Conservation (phyloP, 140 eudicot genomes). For the Ambrosia hybrid region DNA sequence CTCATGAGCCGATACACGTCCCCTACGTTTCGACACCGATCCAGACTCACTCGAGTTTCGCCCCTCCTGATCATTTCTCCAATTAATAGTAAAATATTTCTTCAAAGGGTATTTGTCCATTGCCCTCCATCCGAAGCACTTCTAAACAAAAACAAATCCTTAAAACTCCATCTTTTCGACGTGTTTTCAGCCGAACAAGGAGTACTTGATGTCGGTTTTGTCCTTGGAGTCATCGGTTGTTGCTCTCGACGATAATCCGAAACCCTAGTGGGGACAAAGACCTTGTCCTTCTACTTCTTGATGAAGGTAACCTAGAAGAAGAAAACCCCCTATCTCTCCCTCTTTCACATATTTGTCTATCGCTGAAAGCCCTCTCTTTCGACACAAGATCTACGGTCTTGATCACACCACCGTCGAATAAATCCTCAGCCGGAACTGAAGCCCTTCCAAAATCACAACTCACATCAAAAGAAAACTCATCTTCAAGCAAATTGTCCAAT, state of each 20-base stretch:
- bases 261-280: slow-evolving; percentile 68
- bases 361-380: background rate
- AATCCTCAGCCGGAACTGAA: slow-evolving; percentile 57
- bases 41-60: slow-evolving; percentile 36
- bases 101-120: slow-evolving; percentile 67
- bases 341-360: slow-evolving; percentile 19
- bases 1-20: slow-evolving; percentile 75
- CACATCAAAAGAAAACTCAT: slow-evolving; percentile 64
- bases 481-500: slow-evolving; percentile 18
- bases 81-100: slow-evolving; percentile 43
- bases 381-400: slow-evolving; percentile 25
- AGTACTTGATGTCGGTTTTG: slow-evolving; percentile 4
- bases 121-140: slow-evolving; percentile 94
- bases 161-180: slow-evolving; percentile 63
- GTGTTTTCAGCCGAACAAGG: slow-evolving; percentile 14
- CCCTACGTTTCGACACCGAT: slow-evolving; percentile 42
- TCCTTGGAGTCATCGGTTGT: background rate
- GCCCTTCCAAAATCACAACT: slow-evolving; percentile 28
- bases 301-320: slow-evolving; percentile 35
- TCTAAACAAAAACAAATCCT: slow-evolving; percentile 73
- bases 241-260: slow-evolving; percentile 46
- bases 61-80: slow-evolving; percentile 40
- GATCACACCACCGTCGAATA: slow-evolving; percentile 58
- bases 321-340: slow-evolving; percentile 44
- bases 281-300: slow-evolving; percentile 57